phyloP scores from a whole-genome alignment of 805 yeast species.

The Citeromyces nyonsensis region DNA sequence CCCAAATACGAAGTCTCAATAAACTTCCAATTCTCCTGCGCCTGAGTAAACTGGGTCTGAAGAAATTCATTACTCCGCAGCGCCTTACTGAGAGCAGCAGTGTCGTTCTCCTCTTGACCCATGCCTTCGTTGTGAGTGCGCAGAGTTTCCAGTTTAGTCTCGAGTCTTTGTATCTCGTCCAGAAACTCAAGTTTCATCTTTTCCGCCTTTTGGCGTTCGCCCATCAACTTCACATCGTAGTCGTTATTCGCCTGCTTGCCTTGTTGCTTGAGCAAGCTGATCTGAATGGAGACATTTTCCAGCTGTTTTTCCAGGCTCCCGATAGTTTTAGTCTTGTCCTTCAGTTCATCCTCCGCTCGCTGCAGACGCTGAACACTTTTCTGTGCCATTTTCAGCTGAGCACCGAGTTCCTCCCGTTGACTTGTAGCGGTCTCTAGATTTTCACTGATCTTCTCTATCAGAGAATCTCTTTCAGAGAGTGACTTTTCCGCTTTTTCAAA shows the following conservation, averaged over 20 bases:
- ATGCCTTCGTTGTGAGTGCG: slow-evolving; percentile 41
- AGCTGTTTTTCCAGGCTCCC: slow-evolving; percentile 8
- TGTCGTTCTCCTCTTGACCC: slow-evolving; percentile 3
- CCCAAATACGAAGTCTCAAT: slow-evolving; percentile 52
- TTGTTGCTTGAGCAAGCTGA: slow-evolving; percentile 10
- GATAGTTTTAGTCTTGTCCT: slow-evolving; percentile 16
- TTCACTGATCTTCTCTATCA: too few relatives aligned
- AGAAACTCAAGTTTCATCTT: slow-evolving; percentile 5
- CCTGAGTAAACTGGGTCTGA: slow-evolving; percentile 58
- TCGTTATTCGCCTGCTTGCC: slow-evolving; percentile 9
- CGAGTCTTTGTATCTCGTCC: slow-evolving; percentile 41
- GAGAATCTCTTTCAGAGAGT: slow-evolving; percentile 4
- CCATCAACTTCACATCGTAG: slow-evolving; percentile 13
- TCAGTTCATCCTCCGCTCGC: slow-evolving; percentile 3
- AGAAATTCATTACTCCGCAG: slow-evolving; percentile 34
- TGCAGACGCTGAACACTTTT: too few relatives aligned
- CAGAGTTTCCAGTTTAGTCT: slow-evolving; percentile 52
- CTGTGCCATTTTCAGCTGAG: too few relatives aligned
- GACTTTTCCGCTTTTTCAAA: slow-evolving; percentile 8
- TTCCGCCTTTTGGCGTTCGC: slow-evolving; percentile 14
- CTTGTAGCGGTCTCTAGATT: too few relatives aligned
- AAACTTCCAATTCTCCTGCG: slow-evolving; percentile 71
- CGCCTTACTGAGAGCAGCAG: slow-evolving; percentile 24
- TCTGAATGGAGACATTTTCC: slow-evolving; percentile 8
- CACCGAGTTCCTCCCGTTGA: too few relatives aligned